A percentile compares a stretch with the other conserved stretches of the same genome.
Evolutionary conservation across 1,284 basidiomycete species (phyloP).

Genomic region (Ustilago vetiveriae): DNA sequence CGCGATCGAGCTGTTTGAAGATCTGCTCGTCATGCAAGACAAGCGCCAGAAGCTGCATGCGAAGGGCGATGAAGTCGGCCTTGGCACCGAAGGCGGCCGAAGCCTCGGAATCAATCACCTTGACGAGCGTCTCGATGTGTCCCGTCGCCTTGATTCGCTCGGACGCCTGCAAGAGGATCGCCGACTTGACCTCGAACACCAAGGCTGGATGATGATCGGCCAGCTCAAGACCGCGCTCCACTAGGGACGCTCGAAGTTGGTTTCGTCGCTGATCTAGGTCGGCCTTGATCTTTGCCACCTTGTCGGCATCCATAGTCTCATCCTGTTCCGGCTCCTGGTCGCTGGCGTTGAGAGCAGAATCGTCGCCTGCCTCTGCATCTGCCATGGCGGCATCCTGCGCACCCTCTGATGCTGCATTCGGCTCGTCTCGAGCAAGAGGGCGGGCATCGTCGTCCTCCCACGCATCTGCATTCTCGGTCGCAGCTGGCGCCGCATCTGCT

Average conservation of each 20-base stretch:
- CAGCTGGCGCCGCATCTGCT: constrained; percentile 7
- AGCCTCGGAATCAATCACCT: constrained; percentile 29
- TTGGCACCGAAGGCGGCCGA: constrained; percentile 27
- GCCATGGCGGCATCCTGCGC: constrained; percentile 38
- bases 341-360: background rate
- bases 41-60: constrained; percentile 85
- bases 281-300: constrained; percentile 29
- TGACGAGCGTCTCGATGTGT: constrained; percentile 38
- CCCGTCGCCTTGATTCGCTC: constrained; percentile 21
- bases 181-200: constrained; percentile 79
- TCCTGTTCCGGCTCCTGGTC: constrained; percentile 5
- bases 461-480: constrained; percentile 36
- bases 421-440: constrained; percentile 37
- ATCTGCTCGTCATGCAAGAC: constrained; percentile 77
- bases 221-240: constrained; percentile 72
- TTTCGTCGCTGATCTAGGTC: constrained; percentile 62
- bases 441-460: constrained; percentile 41
- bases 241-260: constrained; percentile 68
- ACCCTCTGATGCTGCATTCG: constrained; percentile 29
- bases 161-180: constrained; percentile 51
- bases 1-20: constrained; percentile 74
- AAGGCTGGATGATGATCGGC: constrained; percentile 87
- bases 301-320: constrained; percentile 39
- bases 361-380: constrained; percentile 9
- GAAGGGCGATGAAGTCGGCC: constrained; percentile 72